These are phyloP conservation scores for Microcos paniculata DNA, from an alignment of 345 rosid species.

Conservation along the genomic window DNA sequence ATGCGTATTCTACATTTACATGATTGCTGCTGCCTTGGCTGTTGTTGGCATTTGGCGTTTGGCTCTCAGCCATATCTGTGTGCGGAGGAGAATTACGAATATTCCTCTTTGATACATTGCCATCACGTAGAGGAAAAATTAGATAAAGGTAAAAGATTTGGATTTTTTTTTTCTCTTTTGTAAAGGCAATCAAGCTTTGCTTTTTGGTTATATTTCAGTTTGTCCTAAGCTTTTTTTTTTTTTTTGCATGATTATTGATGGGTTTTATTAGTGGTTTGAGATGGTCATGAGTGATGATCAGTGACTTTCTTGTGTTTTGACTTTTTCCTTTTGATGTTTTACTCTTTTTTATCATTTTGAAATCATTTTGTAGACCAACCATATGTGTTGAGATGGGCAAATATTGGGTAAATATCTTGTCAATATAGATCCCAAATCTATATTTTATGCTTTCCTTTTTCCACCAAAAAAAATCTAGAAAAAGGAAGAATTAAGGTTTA, in stretches of 20 bases:
- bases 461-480: no score
- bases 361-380: not conserved
- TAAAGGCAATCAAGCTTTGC: not conserved
- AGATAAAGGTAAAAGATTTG: not conserved
- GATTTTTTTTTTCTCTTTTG: not conserved
- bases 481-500: not conserved
- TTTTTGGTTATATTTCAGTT: constrained; percentile 1
- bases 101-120: constrained; percentile 7
- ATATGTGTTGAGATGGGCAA: not conserved
- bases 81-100: constrained; percentile 5
- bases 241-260: not conserved
- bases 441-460: no score
- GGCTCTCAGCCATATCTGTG: not conserved
- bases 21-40: not conserved
- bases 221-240: not conserved
- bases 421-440: not conserved
- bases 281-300: not conserved
- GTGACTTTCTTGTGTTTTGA: not conserved
- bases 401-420: not conserved
- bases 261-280: not conserved
- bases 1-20: no score
- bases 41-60: constrained; percentile 10
- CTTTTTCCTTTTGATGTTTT: not conserved
- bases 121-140: not conserved
- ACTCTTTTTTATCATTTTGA: not conserved